Base-by-base conservation (phyloP, 2,329 filamentous ascomycete species). In the Aspergillus costaricaensis region DNA sequence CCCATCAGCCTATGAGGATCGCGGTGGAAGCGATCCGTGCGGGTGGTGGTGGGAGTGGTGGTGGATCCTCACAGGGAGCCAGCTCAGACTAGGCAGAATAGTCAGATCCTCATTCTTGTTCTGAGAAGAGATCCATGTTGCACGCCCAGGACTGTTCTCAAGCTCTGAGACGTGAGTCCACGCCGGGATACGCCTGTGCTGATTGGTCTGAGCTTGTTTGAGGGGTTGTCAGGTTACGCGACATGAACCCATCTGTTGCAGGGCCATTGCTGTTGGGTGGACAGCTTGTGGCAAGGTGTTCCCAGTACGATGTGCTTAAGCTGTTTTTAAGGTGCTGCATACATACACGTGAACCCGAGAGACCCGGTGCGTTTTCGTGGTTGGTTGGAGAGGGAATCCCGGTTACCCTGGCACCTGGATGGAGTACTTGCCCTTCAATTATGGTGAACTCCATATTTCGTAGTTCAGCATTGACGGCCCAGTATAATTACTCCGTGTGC, bases 1-100 rank as follows among this genome's bases (percentile, higher is more conserved):
- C 65, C 64, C 67, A 68, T 66, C 62, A 65, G 65, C 55, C 52
- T 52, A 53, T 30, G 23, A 21, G 57, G 54, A 59, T 57, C 53
- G 32, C 53, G 39, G 50, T 52, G 32, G 21, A 61, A 30, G 57
- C 25, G 63, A 63, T 65, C 63, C 54, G 62, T 65, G 62, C 60
- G 61, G 63, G 55, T 55, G 59, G 32, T 55, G 57, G 59, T 54
- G 60, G 62, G 59, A 61, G 55, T 55, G 57, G 32, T 55, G 57
- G 59, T 54, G 60, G 62, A 64, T 62, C 57, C 36, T 48, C 60
- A 47, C 51, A 61, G 61, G 64, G 62, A 30, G 41, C 43, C 21
- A 30, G 12, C 25, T 5, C 38, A 43, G 38, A 14, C 53, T 36
- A 36, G 32, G 10, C 32, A 36, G 32, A 36, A 36, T 36, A 55